Conservation (phyloP, 2,329 filamentous ascomycete species). For the Cladosporium cucumerinum region DNA sequence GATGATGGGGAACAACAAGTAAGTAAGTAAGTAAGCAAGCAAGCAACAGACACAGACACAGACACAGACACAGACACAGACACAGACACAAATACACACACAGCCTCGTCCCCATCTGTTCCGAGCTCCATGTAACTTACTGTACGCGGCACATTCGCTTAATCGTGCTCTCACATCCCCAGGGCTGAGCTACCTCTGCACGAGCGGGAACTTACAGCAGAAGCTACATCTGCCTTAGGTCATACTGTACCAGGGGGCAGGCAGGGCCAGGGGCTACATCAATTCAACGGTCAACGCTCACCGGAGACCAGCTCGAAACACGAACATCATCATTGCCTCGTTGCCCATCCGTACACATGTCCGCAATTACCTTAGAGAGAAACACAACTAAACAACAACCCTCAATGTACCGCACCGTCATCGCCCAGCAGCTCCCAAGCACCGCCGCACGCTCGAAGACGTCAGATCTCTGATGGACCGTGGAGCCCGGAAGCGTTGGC, state of each 20-base stretch:
- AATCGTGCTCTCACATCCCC: not conserved
- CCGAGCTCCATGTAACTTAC: too few relatives aligned
- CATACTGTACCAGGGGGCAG: not conserved
- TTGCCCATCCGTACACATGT: not conserved
- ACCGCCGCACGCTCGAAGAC: not conserved
- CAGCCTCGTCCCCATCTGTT: not conserved
- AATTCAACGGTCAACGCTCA: not conserved
- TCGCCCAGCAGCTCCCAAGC: slow-evolving; percentile 2
- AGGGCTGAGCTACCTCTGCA: not conserved
- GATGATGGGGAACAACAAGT: not conserved
- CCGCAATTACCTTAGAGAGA: not conserved
- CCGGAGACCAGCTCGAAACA: not conserved
- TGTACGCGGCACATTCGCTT: not conserved
- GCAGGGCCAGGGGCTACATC: not conserved
- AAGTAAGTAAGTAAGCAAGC: too few relatives aligned
- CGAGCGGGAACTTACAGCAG: not conserved
- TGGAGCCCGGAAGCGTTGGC: not conserved
- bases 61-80: too few relatives aligned
- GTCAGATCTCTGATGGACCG: slow-evolving; percentile 2
- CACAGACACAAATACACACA: not conserved
- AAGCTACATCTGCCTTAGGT: not conserved
- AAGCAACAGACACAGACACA: too few relatives aligned
- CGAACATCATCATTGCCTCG: not conserved
- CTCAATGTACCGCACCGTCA: not conserved
- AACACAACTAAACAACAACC: too few relatives aligned